Evolutionary conservation across 139 green algal species (phyloP), one percentile per base, ranked within the genome.

Genomic region (Micractinium sp.): DNA sequence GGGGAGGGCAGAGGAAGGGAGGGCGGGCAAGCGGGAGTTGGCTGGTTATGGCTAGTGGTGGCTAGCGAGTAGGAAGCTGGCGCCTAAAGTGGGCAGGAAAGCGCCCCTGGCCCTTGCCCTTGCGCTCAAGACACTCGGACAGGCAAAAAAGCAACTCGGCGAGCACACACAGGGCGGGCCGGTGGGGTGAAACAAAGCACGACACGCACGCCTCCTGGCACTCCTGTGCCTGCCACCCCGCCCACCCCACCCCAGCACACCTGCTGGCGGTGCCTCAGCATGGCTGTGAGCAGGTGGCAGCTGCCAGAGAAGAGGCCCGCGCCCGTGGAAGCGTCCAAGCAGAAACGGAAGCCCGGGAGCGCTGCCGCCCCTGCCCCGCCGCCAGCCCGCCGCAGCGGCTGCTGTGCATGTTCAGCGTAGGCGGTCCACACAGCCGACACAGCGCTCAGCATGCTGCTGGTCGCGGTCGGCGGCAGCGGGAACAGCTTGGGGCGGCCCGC

Each of bases 231-330:
- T 71, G 63, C 63, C 81, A 76, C n/a, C 29, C 56, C 18, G 25
- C 18, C n/a, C 33, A 0, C 16, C 23, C 47, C 47, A 19, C 18
- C 41, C 79, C 41, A 27, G 12, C 86, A 9, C 66, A 85, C 86
- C 86, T 87, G 41, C 29, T 73, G 27, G 18, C 86, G 83, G 84
- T 93, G 91, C 19, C 91, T 80, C 87, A 92, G 35, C 77, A 89
- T 25, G 3, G 81, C 80, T 16, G 79, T 20, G 41, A 93, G 74
- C 41, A 93, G 79, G 67, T 82, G 71, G 69, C 87, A 92, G 36
- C 61, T 76, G 31, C 27, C 89, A 0, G 61, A 29, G 31, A 92
- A 92, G 23, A 86, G 39, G n/a, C 63, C 88, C 0, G 88, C 88
- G 22, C 83, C 88, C 18, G 20, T 60, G 35, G 36, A 19, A 23